Percentiles rank a stretch among this genome's conserved stretches.
These are phyloP conservation scores for Syncephalastrum racemosum DNA, from an alignment of 371 early-diverging fungal genomes.

Conservation along the genomic window DNA sequence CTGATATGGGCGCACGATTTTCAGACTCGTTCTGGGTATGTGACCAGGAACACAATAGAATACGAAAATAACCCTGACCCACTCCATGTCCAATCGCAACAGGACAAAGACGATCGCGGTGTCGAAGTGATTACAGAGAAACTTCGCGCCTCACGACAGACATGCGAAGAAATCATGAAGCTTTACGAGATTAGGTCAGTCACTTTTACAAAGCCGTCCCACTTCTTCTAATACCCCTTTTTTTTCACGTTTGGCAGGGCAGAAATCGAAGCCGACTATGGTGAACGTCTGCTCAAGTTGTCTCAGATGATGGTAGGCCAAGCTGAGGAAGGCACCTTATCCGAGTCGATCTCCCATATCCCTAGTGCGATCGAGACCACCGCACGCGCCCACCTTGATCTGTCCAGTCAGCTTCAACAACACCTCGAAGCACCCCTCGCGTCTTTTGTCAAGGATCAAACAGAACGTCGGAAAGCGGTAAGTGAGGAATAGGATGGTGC, in stretches of 20 bases:
- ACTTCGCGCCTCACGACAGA: constrained; percentile 19
- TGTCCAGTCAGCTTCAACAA: constrained; percentile 28
- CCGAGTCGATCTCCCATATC: constrained; percentile 25
- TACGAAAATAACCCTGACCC: background rate
- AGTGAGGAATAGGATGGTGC: background rate
- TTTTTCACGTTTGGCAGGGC: constrained; percentile 12
- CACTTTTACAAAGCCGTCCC: background rate
- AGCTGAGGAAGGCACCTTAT: constrained; percentile 25
- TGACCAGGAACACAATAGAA: background rate
- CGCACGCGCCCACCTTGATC: constrained; percentile 27
- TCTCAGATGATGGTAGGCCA: constrained; percentile 25
- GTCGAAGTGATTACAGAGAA: constrained; percentile 12
- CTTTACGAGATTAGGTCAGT: constrained; percentile 24
- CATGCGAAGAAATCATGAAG: constrained; percentile 23
- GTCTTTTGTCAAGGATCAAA: constrained; percentile 22
- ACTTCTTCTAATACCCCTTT: background rate
- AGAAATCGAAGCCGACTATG: constrained; percentile 31
- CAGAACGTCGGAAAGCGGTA: constrained; percentile 21
- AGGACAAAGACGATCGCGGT: constrained; percentile 22
- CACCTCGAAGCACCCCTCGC: constrained; percentile 23
- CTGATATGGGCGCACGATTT: constrained; percentile 11
- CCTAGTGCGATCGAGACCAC: constrained; percentile 30
- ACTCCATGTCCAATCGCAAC: background rate
- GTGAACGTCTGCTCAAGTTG: constrained; percentile 23
- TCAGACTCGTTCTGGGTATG: constrained; percentile 18